phyloP scores from a whole-genome alignment of 225 moss, liverwort and hornwort species.

The Bryum argenteum region DNA sequence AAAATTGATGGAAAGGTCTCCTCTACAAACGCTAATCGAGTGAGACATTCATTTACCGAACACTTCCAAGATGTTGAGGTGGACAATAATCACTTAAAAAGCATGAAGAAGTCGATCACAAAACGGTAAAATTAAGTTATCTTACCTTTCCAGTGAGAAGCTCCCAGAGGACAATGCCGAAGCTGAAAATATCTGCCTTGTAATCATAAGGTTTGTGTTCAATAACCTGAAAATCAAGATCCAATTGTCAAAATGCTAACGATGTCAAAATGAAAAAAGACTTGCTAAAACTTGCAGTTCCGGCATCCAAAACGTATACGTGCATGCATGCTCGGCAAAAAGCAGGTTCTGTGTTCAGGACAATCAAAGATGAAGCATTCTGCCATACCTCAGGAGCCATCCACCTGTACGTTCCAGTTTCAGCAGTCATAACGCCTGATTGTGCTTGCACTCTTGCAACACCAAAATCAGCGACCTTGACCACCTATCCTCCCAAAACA shows the following conservation, averaged over 20 bases:
- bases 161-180: conserved; percentile 87
- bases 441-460: conserved; percentile 91
- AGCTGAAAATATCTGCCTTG: conserved; percentile 90
- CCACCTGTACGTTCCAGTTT: conserved; percentile 95
- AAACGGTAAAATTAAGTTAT: not conserved
- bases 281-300: conserved; percentile 1
- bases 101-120: not conserved
- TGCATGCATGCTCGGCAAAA: not conserved
- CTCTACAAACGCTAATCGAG: not conserved
- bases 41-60: not conserved
- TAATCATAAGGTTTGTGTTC: conserved; percentile 80
- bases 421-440: conserved; percentile 92
- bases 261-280: not conserved
- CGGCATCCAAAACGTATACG: not conserved
- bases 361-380: not conserved
- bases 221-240: conserved; percentile 60
- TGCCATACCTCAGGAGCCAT: conserved; percentile 89
- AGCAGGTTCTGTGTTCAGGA: not conserved
- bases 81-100: not conserved
- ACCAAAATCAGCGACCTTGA: conserved; percentile 97
- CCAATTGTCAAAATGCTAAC: not conserved
- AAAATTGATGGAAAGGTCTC: not conserved
- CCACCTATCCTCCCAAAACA: conserved; percentile 56
- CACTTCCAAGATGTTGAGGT: not conserved
- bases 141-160: conserved; percentile 85